These are phyloP conservation scores for Aspergillus glaucus DNA, from an alignment of 2,329 filamentous ascomycete species.

Conservation along the genomic window DNA sequence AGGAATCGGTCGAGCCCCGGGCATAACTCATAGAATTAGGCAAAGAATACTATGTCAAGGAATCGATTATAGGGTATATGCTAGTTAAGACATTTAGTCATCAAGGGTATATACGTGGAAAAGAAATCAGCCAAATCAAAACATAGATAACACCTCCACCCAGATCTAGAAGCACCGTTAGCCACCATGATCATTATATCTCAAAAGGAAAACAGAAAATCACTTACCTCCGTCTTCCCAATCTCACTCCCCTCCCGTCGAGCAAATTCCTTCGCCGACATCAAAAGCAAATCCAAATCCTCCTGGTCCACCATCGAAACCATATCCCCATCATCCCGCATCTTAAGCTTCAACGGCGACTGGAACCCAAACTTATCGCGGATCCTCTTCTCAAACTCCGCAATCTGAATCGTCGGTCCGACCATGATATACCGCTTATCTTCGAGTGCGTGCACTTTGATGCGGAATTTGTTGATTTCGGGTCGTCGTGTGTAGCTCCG, in stretches of 20 bases:
- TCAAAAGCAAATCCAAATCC: slow-evolving; percentile 82
- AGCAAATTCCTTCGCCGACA: slow-evolving; percentile 60
- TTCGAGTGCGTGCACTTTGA: slow-evolving; percentile 80
- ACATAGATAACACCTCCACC: slow-evolving; percentile 32
- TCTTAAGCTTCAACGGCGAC: slow-evolving; percentile 65
- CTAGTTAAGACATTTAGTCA: too few relatives aligned
- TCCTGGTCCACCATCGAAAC: slow-evolving; percentile 97
- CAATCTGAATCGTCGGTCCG: slow-evolving; percentile 63
- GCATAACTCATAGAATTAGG: too few relatives aligned
- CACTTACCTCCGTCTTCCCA: slow-evolving; percentile 82
- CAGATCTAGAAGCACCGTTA: slow-evolving; percentile 33
- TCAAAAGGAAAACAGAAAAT: neutral
- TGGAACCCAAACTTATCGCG: slow-evolving; percentile 76
- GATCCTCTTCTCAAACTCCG: slow-evolving; percentile 71
- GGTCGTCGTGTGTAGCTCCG: slow-evolving; percentile 39
- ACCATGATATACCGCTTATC: slow-evolving; percentile 94
- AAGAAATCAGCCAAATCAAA: slow-evolving; percentile 7
- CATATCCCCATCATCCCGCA: slow-evolving; percentile 89
- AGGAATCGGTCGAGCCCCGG: too few relatives aligned
- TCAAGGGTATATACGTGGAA: too few relatives aligned
- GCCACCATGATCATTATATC: neutral
- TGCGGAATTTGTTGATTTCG: slow-evolving; percentile 70
- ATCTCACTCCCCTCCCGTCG: slow-evolving; percentile 70
- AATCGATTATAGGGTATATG: too few relatives aligned
- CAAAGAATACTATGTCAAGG: too few relatives aligned